phyloP scores from a whole-genome alignment of 1,284 basidiomycete genomes.

The Naganishia liquefaciens region DNA sequence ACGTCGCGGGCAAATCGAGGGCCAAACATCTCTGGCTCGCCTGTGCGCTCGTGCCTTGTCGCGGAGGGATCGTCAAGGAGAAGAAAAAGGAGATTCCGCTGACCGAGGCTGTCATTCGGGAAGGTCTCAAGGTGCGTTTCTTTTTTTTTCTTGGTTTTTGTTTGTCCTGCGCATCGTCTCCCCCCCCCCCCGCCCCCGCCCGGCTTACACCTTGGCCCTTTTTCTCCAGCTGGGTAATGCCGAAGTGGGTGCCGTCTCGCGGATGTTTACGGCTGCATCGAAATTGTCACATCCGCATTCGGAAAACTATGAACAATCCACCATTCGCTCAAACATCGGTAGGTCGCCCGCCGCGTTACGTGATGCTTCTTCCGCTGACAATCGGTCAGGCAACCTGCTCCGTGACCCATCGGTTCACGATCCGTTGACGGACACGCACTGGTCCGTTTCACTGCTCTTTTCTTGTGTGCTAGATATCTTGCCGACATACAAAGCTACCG shows the following conservation, averaged over 20 bases:
- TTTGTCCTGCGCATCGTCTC: no score
- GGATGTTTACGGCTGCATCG: conserved; percentile 64
- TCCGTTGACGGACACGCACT: conserved; percentile 63
- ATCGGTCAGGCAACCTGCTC: conserved; percentile 61
- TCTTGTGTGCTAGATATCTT: conserved; percentile 71
- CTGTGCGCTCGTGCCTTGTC: conserved; percentile 67
- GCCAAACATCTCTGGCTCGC: conserved; percentile 64
- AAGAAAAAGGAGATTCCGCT: conserved; percentile 66
- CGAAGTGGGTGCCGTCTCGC: conserved; percentile 72
- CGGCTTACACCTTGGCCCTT: no score
- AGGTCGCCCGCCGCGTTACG: conserved; percentile 34
- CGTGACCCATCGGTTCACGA: conserved; percentile 69
- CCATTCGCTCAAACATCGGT: conserved; percentile 66
- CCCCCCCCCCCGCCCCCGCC: no score
- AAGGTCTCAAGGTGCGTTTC: conserved; percentile 67
- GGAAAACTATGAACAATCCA: conserved; percentile 52
- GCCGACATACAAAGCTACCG: conserved; percentile 40
- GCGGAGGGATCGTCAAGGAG: conserved; percentile 62
- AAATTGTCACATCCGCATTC: conserved; percentile 57
- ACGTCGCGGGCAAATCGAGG: conserved; percentile 25
- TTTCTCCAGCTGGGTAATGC: conserved; percentile 67
- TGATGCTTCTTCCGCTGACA: conserved; percentile 3
- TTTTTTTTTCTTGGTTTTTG: neutral
- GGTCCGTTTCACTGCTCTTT: conserved; percentile 71
- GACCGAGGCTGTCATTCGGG: conserved; percentile 71